Conservation (phyloP, 2,329 filamentous ascomycete genomes). For the Intubia oerlemansii region DNA sequence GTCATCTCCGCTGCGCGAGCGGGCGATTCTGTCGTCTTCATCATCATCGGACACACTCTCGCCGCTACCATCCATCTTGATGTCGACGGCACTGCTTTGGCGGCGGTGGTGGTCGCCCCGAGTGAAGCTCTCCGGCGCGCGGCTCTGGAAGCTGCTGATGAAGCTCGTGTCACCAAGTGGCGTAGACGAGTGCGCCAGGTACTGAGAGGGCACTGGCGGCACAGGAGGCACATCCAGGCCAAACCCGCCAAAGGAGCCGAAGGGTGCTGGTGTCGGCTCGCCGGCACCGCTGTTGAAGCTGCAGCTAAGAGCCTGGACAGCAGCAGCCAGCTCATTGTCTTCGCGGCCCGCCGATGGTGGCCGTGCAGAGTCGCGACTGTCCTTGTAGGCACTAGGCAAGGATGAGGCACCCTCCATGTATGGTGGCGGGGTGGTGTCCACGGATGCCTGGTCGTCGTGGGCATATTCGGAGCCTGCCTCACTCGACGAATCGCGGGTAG, state of each 20-base stretch:
- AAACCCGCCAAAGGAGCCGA: slow-evolving; percentile 29
- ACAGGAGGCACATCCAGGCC: slow-evolving; percentile 65
- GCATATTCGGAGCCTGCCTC: no score
- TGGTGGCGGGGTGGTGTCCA: slow-evolving; percentile 86
- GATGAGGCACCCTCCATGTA: no score
- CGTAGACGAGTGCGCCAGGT: slow-evolving; percentile 23
- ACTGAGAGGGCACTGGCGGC: slow-evolving; percentile 65
- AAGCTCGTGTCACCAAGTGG: slow-evolving; percentile 36
- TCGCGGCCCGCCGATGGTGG: slow-evolving; percentile 71
- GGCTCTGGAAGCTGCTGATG: slow-evolving; percentile 38
- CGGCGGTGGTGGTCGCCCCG: slow-evolving; percentile 23
- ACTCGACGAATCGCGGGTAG: slow-evolving; percentile 47
- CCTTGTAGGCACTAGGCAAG: no score
- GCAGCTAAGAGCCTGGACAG: slow-evolving; percentile 76
- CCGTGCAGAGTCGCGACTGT: slow-evolving; percentile 47
- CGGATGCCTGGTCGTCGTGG: no score
- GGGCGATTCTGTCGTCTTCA: slow-evolving; percentile 38
- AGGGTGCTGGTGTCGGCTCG: no score
- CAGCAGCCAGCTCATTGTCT: slow-evolving; percentile 72
- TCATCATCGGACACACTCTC: no score
- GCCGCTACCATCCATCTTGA: slow-evolving; percentile 38
- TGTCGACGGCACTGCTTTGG: slow-evolving; percentile 36
- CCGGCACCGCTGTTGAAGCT: slow-evolving; percentile 64
- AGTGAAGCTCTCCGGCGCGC: slow-evolving; percentile 44
- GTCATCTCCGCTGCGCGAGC: slow-evolving; percentile 49